Percentiles rank a stretch among this genome's conserved stretches.
Conservation (phyloP, 345 rosid genomes). For the Boechera stricta region DNA sequence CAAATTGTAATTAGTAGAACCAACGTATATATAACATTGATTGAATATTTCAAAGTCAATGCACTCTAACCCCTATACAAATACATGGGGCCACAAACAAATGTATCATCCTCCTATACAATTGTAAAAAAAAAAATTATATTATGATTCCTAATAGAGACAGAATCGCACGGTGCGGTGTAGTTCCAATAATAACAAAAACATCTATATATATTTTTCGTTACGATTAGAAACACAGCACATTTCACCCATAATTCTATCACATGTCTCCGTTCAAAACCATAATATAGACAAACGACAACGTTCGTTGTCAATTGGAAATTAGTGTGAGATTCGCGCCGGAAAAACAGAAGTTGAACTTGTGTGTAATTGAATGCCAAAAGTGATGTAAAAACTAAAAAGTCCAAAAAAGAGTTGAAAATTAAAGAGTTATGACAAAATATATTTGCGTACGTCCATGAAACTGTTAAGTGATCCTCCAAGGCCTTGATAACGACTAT, state of each 20-base stretch:
- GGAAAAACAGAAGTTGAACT: constrained; percentile 20
- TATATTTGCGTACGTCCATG: constrained; percentile 28
- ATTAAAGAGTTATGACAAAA: constrained; percentile 18
- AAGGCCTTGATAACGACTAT: constrained; percentile 21
- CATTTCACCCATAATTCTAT: no score
- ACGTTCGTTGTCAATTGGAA: neutral
- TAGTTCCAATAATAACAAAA: no score
- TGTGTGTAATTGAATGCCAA: constrained; percentile 15
- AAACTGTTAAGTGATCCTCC: constrained; percentile 25
- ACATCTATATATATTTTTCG: no score
- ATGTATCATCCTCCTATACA: neutral
- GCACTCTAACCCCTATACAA: neutral
- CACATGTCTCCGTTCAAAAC: no score
- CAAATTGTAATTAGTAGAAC: neutral
- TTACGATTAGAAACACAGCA: no score
- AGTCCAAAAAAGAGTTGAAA: constrained; percentile 21
- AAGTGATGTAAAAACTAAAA: constrained; percentile 19
- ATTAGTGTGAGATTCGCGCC: constrained; percentile 6
- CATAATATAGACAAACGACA: neutral
- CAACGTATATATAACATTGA: neutral
- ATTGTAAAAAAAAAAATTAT: neutral
- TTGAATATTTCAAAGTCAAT: neutral
- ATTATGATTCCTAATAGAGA: no score
- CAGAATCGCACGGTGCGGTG: no score
- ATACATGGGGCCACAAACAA: neutral